phyloP scores from a whole-genome alignment of 2,329 filamentous ascomycete genomes.

The Xylaria sp. region DNA sequence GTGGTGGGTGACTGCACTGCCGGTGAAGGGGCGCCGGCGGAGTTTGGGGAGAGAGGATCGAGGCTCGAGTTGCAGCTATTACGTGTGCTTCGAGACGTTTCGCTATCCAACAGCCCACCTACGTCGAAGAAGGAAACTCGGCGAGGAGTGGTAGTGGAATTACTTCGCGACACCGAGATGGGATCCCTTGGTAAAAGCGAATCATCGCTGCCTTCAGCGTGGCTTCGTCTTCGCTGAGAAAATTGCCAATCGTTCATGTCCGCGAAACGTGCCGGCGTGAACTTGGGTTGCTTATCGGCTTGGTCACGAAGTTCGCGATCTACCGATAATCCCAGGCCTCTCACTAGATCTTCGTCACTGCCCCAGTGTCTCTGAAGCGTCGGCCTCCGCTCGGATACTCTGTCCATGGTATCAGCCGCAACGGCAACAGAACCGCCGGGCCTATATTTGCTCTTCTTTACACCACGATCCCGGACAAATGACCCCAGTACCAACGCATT shows the following conservation, averaged over 20 bases:
- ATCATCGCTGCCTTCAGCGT: constrained; percentile 48
- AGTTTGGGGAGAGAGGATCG: constrained; percentile 42
- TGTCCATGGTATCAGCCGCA: constrained; percentile 65
- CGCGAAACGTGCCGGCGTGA: constrained; percentile 42
- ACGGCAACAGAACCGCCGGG: constrained; percentile 63
- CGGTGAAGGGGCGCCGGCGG: constrained; percentile 42
- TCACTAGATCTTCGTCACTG: constrained; percentile 88
- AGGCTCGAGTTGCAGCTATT: constrained; percentile 48
- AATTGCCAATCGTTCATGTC: constrained; percentile 54
- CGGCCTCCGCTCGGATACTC: constrained; percentile 47
- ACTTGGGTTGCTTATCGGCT: constrained; percentile 36
- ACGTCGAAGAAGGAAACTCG: constrained; percentile 84
- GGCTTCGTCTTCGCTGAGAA: constrained; percentile 43
- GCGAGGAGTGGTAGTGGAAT: constrained; percentile 51
- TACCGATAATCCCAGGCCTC: constrained; percentile 73
- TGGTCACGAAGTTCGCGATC: constrained; percentile 53
- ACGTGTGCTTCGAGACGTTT: constrained; percentile 41
- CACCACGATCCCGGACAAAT: constrained; percentile 85
- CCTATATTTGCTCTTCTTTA: constrained; percentile 87
- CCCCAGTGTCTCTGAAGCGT: constrained; percentile 72
- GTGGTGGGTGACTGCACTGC: constrained; percentile 48
- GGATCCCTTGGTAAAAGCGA: constrained; percentile 44
- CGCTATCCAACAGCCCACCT: constrained; percentile 70
- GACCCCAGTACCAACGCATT: constrained; percentile 91
- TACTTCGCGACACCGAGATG: constrained; percentile 42